Evolutionary conservation across 371 early-diverging fungal species (phyloP), one percentile per base, ranked within the genome.

Genomic region (Gilbertella persicaria): DNA sequence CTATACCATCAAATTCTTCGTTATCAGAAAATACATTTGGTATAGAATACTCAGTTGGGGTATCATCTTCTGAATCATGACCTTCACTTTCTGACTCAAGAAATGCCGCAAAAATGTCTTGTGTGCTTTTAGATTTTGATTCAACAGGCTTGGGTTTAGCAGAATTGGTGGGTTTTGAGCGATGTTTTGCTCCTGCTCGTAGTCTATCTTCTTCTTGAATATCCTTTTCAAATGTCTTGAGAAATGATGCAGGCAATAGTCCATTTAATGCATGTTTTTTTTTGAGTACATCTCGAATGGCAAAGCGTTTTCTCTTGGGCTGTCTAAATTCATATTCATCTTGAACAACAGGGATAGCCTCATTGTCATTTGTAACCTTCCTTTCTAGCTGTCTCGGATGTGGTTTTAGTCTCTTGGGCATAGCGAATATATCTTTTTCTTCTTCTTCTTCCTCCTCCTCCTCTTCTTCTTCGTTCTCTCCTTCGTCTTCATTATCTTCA

Each of bases 201-300:
- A 7, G 39, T 5, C 19, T 29, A 8, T 19, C 30, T 26, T 52
- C 47, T 7, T 58, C 53, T n/a, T 37, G 26, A 4, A 55, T 19
- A 21, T 52, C 41, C 6, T 7, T n/a, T 35, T 45, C 19, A 53
- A 53, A 53, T 2, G 53, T 10, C 9, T 53, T 59, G 2, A 43
- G n/a, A 38, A 43, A 59, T 19, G 60, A 59, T 3, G 43, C 44
- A n/a, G 60, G 60, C 13, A 59, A 30, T 10, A 59, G 39, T 13
- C 52, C 39, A 12, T 52, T 51, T 6, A 59, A 36, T 1, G 24
- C 35, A 6, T 36, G 24, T 21, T 59, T 51, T 17, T 50, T 38
- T 20, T 39, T 38, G 1, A 25, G 28, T 10, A 50, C 16, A 29
- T 50, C 50, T 9, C 17, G 24, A 8, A 50, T 13, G 14, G 19